A percentile compares a stretch with the other conserved stretches of the same genome.
These are phyloP conservation scores for Amanita inopinata DNA, from an alignment of 768 basidiomycete species.

Conservation along the genomic window DNA sequence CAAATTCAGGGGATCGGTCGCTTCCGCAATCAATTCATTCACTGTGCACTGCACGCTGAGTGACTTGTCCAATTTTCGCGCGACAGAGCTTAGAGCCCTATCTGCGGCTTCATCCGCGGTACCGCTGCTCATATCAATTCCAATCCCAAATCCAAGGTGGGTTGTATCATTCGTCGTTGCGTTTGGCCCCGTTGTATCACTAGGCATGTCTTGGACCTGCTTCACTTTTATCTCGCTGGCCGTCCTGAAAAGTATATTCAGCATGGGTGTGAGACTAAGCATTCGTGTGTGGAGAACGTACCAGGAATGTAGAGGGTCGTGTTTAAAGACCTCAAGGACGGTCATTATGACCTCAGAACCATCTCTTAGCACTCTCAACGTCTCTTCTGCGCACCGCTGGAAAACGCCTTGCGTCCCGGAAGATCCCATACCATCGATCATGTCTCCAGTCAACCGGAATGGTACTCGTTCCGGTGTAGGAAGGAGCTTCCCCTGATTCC, in stretches of 20 bases:
- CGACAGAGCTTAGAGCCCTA: constrained; percentile 72
- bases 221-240: constrained; percentile 69
- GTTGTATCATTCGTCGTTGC: constrained; percentile 16
- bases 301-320: constrained; percentile 94
- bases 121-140: constrained; percentile 54
- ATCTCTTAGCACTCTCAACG: constrained; percentile 80
- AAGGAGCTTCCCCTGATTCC: constrained; percentile 64
- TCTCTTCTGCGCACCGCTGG: constrained; percentile 91
- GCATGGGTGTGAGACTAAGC: background rate
- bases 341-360: constrained; percentile 86
- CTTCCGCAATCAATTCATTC: constrained; percentile 85
- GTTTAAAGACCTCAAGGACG: constrained; percentile 92
- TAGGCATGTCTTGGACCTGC: constrained; percentile 39
- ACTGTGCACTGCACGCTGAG: constrained; percentile 91
- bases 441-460: constrained; percentile 89
- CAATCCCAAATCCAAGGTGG: constrained; percentile 30
- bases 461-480: constrained; percentile 82
- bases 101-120: constrained; percentile 82
- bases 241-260: constrained; percentile 57
- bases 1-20: constrained; percentile 68
- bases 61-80: constrained; percentile 72
- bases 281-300: constrained; percentile 23
- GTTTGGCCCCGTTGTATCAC: constrained; percentile 15
- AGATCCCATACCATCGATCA: constrained; percentile 90
- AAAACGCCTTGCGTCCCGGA: constrained; percentile 91